Percentiles rank a stretch among this genome's conserved stretches.
These are phyloP conservation scores for barley (Hordeum vulgare) DNA, from an alignment of 176 grass and related monocot genomes.

Conservation along the genomic window MorexV3_pseudomolecules_assembly NC_058522.1:548725245-548725744, in stretches of 20 bases:
- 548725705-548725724: too few species aligned
- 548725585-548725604: background rate
- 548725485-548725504: slow-evolving; percentile 15
- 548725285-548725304: background rate
- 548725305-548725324: background rate
- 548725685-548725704: background rate
- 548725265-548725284: background rate
- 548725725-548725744: too few species aligned
- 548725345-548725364: slow-evolving; percentile 17
- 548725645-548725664: background rate
- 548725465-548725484: slow-evolving; percentile 95
- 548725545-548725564: background rate
- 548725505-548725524: slow-evolving; percentile 17
- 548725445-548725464: slow-evolving; percentile 89
- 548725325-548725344: slow-evolving; percentile 16
- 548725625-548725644: background rate
- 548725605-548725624: background rate
- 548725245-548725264: slow-evolving; percentile 34
- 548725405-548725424: slow-evolving; percentile 81
- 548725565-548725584: background rate
- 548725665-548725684: background rate
- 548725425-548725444: slow-evolving; percentile 94
- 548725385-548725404: background rate
- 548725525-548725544: background rate
- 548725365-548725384: background rate